These are phyloP conservation scores for Candida mattraensis DNA, from an alignment of 805 yeast species.

Conservation along the genomic window DNA sequence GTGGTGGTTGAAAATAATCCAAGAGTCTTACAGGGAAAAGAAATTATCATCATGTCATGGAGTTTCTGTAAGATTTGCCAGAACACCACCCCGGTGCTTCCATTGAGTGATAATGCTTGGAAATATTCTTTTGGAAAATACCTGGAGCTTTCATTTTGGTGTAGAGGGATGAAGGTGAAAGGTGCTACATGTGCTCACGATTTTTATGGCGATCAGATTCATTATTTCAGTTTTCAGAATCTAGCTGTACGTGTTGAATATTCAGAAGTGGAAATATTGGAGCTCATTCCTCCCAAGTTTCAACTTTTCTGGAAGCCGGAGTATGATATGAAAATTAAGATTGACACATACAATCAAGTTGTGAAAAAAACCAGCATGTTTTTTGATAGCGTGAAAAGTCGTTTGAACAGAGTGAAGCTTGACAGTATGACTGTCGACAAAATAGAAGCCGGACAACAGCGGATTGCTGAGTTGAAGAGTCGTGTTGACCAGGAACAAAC, in stretches of 20 bases:
- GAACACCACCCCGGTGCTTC: slow-evolving; percentile 69
- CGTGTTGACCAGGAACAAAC: slow-evolving; percentile 52
- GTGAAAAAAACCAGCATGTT: slow-evolving; percentile 53
- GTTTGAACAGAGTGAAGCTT: slow-evolving; percentile 76
- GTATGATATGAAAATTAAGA: slow-evolving; percentile 64
- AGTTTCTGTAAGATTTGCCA: slow-evolving; percentile 83
- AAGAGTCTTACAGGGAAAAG: slow-evolving; percentile 56
- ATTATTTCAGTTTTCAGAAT: slow-evolving; percentile 81
- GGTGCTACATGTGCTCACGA: slow-evolving; percentile 74
- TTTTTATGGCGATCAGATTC: slow-evolving; percentile 74
- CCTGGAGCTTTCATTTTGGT: slow-evolving; percentile 82
- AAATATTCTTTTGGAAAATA: slow-evolving; percentile 92
- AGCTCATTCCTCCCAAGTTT: slow-evolving; percentile 74
- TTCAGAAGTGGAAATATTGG: slow-evolving; percentile 71
- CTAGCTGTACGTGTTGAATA: slow-evolving; percentile 78
- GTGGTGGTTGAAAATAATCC: slow-evolving; percentile 65
- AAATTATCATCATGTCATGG: slow-evolving; percentile 83
- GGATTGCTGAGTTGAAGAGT: slow-evolving; percentile 56
- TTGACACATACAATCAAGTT: slow-evolving; percentile 58
- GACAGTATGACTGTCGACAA: slow-evolving; percentile 72
- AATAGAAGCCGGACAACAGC: slow-evolving; percentile 63
- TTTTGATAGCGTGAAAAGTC: slow-evolving; percentile 67
- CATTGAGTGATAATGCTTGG: slow-evolving; percentile 86
- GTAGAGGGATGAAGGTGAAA: slow-evolving; percentile 54
- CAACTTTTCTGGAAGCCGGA: slow-evolving; percentile 71